These are phyloP conservation scores for Cladochytrium replicatum DNA, from an alignment of 192 early-diverging fungal genomes.

Conservation along the genomic window DNA sequence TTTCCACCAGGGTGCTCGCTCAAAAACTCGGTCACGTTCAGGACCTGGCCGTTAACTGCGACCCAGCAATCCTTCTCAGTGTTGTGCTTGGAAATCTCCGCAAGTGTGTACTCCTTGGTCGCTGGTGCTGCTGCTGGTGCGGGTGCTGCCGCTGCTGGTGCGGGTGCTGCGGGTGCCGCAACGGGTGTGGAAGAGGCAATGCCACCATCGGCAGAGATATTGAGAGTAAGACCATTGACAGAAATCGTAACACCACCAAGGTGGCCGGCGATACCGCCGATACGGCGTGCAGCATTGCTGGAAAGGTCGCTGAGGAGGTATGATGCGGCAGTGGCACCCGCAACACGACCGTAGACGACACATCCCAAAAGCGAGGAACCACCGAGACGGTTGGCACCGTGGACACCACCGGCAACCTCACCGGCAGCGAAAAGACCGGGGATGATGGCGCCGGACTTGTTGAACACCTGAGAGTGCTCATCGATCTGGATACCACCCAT, in stretches of 20 bases:
- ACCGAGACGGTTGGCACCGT: slow-evolving; percentile 92
- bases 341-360: slow-evolving; percentile 91
- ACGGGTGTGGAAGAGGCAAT: no score
- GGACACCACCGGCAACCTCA: slow-evolving; percentile 92
- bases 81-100: slow-evolving; percentile 78
- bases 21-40: slow-evolving; percentile 62
- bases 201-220: slow-evolving; percentile 45
- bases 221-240: slow-evolving; percentile 55
- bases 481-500: slow-evolving; percentile 81
- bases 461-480: slow-evolving; percentile 53
- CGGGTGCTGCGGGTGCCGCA: slow-evolving; percentile 7
- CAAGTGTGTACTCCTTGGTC: slow-evolving; percentile 45
- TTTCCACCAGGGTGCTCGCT: slow-evolving; percentile 69
- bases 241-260: slow-evolving; percentile 34
- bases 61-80: slow-evolving; percentile 77
- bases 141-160: slow-evolving; percentile 24
- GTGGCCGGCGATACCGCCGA: slow-evolving; percentile 55
- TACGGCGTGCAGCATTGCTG: slow-evolving; percentile 48
- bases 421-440: slow-evolving; percentile 83
- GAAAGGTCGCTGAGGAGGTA: slow-evolving; percentile 51
- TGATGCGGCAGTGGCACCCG: slow-evolving; percentile 58
- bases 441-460: slow-evolving; percentile 43
- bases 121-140: slow-evolving; percentile 28
- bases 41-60: slow-evolving; percentile 57
- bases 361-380: slow-evolving; percentile 90